Conservation (phyloP, 768 basidiomycete species). For the Calvatia gigantea region DNA sequence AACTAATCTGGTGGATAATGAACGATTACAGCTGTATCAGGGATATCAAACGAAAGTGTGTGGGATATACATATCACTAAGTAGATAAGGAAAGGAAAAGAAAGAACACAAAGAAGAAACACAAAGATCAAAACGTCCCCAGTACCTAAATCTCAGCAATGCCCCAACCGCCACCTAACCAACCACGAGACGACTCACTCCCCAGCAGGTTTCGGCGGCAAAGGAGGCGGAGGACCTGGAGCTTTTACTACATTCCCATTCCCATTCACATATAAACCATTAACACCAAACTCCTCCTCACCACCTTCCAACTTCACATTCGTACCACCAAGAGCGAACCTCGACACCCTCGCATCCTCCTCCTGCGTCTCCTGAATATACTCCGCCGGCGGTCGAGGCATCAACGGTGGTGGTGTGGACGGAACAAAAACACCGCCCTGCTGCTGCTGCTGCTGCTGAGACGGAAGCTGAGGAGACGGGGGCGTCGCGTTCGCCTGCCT, state of each 20-base stretch:
- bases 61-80: neutral
- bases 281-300: neutral
- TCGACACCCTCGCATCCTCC: constrained; percentile 59
- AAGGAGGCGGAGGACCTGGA: constrained; percentile 14
- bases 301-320: constrained; percentile 20
- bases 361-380: constrained; percentile 83
- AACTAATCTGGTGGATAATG: neutral
- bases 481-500: neutral
- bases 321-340: constrained; percentile 31
- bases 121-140: neutral
- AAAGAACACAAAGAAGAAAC: neutral
- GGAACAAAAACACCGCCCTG: too few relatives aligned
- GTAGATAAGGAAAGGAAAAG: neutral
- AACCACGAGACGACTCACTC: constrained; percentile 5
- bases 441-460: constrained; percentile 15
- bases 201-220: constrained; percentile 17
- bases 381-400: constrained; percentile 73
- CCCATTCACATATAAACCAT: constrained; percentile 5
- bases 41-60: constrained; percentile 3
- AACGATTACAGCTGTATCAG: neutral
- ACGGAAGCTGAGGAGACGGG: neutral
- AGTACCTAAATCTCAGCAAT: neutral
- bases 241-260: constrained; percentile 11
- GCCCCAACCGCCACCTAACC: neutral
- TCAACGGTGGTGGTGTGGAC: constrained; percentile 62